Base-by-base conservation (phyloP, 2,329 filamentous ascomycete genomes). In the Paecilomyces formosus region DNA sequence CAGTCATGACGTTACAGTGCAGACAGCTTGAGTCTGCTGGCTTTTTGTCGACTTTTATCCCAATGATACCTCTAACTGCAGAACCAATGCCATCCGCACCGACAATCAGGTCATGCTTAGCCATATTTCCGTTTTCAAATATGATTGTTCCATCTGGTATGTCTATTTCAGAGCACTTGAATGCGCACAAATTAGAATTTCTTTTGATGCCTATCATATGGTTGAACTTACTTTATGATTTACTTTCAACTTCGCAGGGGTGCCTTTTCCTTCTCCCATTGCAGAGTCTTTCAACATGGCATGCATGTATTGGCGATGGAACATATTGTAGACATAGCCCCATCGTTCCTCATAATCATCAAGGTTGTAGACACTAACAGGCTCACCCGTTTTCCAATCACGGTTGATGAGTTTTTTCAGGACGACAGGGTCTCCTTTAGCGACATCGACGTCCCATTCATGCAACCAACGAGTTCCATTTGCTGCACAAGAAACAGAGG, bases 381-480 rank as follows among this genome's bases (percentile, higher is more conserved):
- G 81, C 71, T 88, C 82, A 0, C 87, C 87, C 0, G 85, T 88
- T 68, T 82, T 81, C 86, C 86, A 89, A 71, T 89, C 85, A 3
- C 83, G 81, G 68, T 85, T 87, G 74, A 89, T 88, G 56, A 89
- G 78, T 65, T 85, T 85, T 70, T 79, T 79, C 54, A 89, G 73
- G 1, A 88, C 75, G 1, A 89, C 86, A 0, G 85, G 85, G 58
- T 88, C 82, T 8, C 86, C 87, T 65, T 84, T 84, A 13, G 74
- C 74, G 1, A 89, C 76, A 64, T 89, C 83, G 1, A 89, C 84
- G 0, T 76, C 76, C 87, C 87, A 89, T 68, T 87, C 84, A 61
- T 87, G 81, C 7, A 89, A 74, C 86, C 86, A 89, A 53, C 84
- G 79, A 1, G 86, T 87, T 7, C 86, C 87, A 64, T 89, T 89